Evolutionary conservation across 2,329 filamentous ascomycete species (phyloP).

Genomic region (Xylariales sp.): DNA sequence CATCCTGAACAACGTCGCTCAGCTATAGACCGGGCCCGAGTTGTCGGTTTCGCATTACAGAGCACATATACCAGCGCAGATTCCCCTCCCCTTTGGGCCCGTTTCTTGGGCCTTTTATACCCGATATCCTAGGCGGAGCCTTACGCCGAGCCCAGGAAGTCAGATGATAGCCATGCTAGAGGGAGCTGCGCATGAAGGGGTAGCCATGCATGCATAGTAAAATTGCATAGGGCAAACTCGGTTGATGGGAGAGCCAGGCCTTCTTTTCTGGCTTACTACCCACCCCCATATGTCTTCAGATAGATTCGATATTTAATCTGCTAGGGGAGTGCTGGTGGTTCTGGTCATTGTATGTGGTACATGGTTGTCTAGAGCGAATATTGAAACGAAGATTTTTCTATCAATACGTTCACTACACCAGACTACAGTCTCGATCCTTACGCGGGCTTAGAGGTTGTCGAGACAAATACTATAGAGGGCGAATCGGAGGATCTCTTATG

Average conservation of each 20-base stretch:
- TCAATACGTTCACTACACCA: not conserved
- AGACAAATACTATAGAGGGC: not conserved
- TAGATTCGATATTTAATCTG: conserved; percentile 5
- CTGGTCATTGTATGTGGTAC: conserved; percentile 8
- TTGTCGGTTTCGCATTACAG: conserved; percentile 32
- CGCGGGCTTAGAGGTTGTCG: no score
- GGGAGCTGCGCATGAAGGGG: not conserved
- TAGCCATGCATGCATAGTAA: not conserved
- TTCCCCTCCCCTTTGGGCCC: not conserved
- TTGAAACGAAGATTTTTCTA: not conserved
- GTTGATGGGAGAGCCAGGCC: not conserved
- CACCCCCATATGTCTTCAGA: not conserved
- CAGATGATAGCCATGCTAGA: not conserved
- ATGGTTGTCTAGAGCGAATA: conserved; percentile 9
- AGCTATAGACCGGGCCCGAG: conserved; percentile 65
- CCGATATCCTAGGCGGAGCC: not conserved
- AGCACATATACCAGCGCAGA: not conserved
- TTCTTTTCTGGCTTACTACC: not conserved
- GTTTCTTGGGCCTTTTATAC: not conserved
- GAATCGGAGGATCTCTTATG: not conserved
- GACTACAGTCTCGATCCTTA: no score
- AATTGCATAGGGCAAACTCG: not conserved
- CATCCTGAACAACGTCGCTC: conserved; percentile 85
- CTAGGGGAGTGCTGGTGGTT: not conserved
- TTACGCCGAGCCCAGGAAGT: not conserved